These are phyloP conservation scores for Isabelozyma gotoi DNA, from an alignment of 805 yeast genomes.

Conservation along the genomic window DNA sequence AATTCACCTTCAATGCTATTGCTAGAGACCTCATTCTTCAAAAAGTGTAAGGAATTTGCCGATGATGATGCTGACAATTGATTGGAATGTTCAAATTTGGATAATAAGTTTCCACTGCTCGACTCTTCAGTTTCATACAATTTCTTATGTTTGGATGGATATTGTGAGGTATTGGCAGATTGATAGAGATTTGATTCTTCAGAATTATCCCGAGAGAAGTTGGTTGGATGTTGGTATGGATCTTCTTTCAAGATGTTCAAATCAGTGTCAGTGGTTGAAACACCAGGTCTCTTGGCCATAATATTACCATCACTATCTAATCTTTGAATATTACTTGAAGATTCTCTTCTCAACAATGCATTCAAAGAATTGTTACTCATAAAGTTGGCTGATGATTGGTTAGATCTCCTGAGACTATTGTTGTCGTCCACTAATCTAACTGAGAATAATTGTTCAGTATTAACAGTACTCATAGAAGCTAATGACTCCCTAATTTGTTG, in stretches of 20 bases:
- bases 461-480: constrained; percentile 76
- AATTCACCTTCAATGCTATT: constrained; percentile 27
- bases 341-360: constrained; percentile 21
- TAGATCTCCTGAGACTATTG: constrained; percentile 28
- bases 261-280: constrained; percentile 24
- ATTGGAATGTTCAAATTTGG: constrained; percentile 17
- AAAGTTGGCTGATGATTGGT: constrained; percentile 19
- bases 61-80: constrained; percentile 8
- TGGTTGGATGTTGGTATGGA: background rate
- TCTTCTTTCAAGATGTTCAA: constrained; percentile 32
- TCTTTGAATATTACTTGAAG: constrained; percentile 40
- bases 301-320: constrained; percentile 47
- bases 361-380: constrained; percentile 24
- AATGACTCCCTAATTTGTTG: constrained; percentile 63
- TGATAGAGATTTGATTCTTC: constrained; percentile 12
- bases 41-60: constrained; percentile 14
- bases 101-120: constrained; percentile 15
- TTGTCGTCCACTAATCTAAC: constrained; percentile 70
- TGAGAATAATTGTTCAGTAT: constrained; percentile 79
- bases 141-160: background rate
- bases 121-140: constrained; percentile 8
- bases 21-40: constrained; percentile 8
- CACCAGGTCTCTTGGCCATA: constrained; percentile 17
- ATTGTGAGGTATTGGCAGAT: background rate
- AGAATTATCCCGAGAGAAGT: constrained; percentile 3